Base-by-base conservation (phyloP, 768 basidiomycete species). In the Scleroderma citrinum region DNA sequence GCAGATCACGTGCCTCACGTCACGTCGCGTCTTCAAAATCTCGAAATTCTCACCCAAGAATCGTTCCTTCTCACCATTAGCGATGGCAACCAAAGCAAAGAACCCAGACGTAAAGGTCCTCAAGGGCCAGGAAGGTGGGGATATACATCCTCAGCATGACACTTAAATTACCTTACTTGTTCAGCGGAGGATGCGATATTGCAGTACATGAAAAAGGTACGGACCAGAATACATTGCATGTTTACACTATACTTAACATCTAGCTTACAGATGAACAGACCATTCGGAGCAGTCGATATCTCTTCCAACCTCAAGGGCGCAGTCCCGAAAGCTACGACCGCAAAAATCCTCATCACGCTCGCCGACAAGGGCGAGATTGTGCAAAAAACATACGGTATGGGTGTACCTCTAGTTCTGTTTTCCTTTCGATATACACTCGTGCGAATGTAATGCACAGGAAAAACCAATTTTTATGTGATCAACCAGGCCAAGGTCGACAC, bases 201-300 rank as follows among this genome's bases (percentile, higher is more conserved):
- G 41, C 80, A 85, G 52, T 94, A 94, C 65, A 70, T 94, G 59
- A 88, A 83, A 73, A 71, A 69, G 68, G 91, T 87, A 32, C n/a
- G 29, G 21, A 20, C 39, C 8, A 13, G 19, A 13, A 24, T 11
- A 13, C 39, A 10, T 21, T 38, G 46, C 21, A 35, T 55, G 47
- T 53, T 63, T 21, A 16, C 39, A 13, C 8, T 23, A 2, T 16
- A 38, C 36, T 8, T 7, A 41, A 36, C 19, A 41, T 39, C 32
- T 39, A 32, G 13, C 13, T 32, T 32, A 31, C 59, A 92, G 89
- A 89, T 92, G 81, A 95, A 95, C 66, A 78, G 92, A n/a, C 92
- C 92, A 6, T 94, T 85, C 59, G 92, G 92, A 7, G 91, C 90
- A 52, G 92, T 93, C 31, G 92, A 96, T 63, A 83, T 95, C 5